Evolutionary conservation across 768 basidiomycete genomes (phyloP).

Genomic region (Chiua virens): DNA sequence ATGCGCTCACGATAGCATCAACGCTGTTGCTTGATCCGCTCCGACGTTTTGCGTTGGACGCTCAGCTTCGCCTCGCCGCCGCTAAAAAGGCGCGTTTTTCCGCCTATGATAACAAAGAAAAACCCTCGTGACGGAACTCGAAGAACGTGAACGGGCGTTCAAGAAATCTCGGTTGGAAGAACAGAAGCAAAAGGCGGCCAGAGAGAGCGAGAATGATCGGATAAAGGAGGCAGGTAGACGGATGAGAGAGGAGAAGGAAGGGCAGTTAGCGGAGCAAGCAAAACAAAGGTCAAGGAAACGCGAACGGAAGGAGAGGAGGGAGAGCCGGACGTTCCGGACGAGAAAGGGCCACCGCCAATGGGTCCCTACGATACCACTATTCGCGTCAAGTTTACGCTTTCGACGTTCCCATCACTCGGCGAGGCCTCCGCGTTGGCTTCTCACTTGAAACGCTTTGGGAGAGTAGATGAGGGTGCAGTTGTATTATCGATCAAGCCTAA

Average conservation of each 20-base stretch:
- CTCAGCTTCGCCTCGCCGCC: constrained; percentile 68
- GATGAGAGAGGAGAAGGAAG: constrained; percentile 66
- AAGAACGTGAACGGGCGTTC: constrained; percentile 72
- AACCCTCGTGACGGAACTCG: constrained; percentile 72
- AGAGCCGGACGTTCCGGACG: constrained; percentile 36
- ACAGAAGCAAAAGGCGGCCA: constrained; percentile 52
- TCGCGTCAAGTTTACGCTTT: constrained; percentile 65
- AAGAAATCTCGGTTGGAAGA: constrained; percentile 71
- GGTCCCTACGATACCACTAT: constrained; percentile 76
- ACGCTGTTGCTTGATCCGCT: constrained; percentile 80
- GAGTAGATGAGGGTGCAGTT: constrained; percentile 60
- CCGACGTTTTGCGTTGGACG: constrained; percentile 75
- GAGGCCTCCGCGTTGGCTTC: constrained; percentile 21
- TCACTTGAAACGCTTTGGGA: constrained; percentile 62
- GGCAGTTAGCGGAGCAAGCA: constrained; percentile 46
- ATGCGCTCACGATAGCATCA: constrained; percentile 80
- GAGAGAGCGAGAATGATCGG: constrained; percentile 62
- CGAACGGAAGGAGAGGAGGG: constrained; percentile 31
- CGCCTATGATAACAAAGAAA: constrained; percentile 72
- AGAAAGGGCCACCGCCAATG: constrained; percentile 56
- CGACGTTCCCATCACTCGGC: constrained; percentile 42
- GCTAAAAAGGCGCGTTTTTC: constrained; percentile 73
- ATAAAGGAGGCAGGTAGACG: constrained; percentile 75
- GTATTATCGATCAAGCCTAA: constrained; percentile 66
- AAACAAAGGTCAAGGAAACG: constrained; percentile 28